phyloP scores from a whole-genome alignment of 108 stramenopile genomes.

The Seminavis robusta region DNA sequence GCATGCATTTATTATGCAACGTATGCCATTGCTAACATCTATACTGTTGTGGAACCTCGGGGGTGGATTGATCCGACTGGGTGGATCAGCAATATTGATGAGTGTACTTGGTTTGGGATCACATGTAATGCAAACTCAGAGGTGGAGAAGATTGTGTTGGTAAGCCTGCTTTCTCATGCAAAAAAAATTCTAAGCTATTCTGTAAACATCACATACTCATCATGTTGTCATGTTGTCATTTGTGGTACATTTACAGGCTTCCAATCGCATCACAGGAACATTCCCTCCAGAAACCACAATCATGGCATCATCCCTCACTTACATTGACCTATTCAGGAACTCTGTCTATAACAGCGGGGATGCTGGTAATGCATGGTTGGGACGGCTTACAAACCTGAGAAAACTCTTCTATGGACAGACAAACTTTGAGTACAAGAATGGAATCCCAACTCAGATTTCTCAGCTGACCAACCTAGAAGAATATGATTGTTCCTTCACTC shows the following conservation, averaged over 20 bases:
- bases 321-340: slow-evolving; percentile 22
- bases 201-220: slow-evolving; percentile 4
- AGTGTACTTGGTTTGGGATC: too few species aligned
- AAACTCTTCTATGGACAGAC: not conserved
- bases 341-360: slow-evolving; percentile 11
- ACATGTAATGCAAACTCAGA: too few species aligned
- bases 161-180: too few species aligned
- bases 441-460: not conserved
- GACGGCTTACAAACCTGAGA: slow-evolving; percentile 7
- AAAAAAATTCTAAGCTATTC: too few species aligned
- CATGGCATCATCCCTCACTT: slow-evolving; percentile 10
- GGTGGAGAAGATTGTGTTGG: too few species aligned
- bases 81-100: too few species aligned
- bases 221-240: slow-evolving; percentile 22
- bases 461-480: not conserved
- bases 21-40: too few species aligned
- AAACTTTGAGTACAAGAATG: too few species aligned
- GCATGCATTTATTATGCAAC: slow-evolving; percentile 25
- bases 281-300: slow-evolving; percentile 24
- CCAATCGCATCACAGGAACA: slow-evolving; percentile 27
- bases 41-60: too few species aligned
- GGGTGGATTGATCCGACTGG: too few species aligned
- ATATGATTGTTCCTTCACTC: too few species aligned
- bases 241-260: too few species aligned
- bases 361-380: slow-evolving; percentile 13